Percentiles rank a stretch among this genome's conserved stretches.
These are phyloP conservation scores for Thraustochytrium striatum DNA, from an alignment of 352 stramenopile species.

Conservation along the genomic window DNA sequence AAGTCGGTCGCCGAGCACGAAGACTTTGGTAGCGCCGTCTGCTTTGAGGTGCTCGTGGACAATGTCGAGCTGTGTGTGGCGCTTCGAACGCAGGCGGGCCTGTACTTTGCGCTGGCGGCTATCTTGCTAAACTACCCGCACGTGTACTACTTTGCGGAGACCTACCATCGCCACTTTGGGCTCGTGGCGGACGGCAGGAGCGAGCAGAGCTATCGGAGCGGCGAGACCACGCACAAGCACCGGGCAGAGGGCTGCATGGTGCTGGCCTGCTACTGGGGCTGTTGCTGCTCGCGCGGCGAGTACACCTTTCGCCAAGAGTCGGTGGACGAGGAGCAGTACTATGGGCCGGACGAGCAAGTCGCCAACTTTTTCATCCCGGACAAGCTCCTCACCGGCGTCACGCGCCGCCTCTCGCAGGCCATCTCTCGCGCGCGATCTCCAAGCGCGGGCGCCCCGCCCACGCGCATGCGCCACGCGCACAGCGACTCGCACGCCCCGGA, in stretches of 20 bases:
- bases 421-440: too few species aligned
- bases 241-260: conserved; percentile 38
- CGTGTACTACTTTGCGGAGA: conserved; percentile 46
- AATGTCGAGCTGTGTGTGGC: neutral
- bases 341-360: neutral
- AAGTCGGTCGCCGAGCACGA: neutral
- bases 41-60: neutral
- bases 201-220: conserved; percentile 32
- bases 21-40: neutral
- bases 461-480: too few species aligned
- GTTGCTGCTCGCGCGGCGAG: conserved; percentile 17
- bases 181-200: conserved; percentile 31
- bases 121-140: conserved; percentile 2
- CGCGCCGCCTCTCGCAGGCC: too few species aligned
- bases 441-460: too few species aligned
- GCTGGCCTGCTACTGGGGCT: neutral
- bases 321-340: conserved; percentile 27
- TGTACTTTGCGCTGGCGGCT: neutral
- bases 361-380: conserved; percentile 40
- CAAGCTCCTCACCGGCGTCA: neutral
- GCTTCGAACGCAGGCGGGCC: neutral
- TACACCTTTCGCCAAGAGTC: conserved; percentile 44
- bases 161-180: conserved; percentile 43
- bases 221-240: conserved; percentile 44
- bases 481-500: too few species aligned